These are phyloP conservation scores for Clitopilus hobsonii DNA, from an alignment of 768 basidiomycete species.

Conservation along the genomic window DNA sequence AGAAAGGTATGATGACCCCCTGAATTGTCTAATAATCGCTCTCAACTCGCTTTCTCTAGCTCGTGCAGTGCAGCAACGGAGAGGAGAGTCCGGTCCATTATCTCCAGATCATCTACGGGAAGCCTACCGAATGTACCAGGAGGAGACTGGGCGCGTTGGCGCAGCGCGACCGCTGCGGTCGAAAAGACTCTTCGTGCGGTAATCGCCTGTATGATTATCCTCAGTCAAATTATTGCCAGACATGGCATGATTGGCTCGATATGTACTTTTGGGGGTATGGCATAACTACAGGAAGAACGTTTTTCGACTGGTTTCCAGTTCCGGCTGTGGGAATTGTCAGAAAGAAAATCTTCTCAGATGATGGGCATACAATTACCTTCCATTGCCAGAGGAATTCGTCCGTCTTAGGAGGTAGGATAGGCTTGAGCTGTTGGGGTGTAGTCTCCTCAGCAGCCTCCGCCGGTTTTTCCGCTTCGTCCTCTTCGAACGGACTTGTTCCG, in stretches of 20 bases:
- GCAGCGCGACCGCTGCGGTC: constrained; percentile 65
- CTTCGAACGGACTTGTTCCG: constrained; percentile 35
- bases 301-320: constrained; percentile 83
- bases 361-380: too few species aligned
- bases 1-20: constrained; percentile 56
- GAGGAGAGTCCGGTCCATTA: constrained; percentile 73
- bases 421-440: constrained; percentile 16
- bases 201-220: background rate
- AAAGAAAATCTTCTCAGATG: background rate
- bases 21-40: constrained; percentile 1
- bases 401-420: constrained; percentile 53
- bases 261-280: background rate
- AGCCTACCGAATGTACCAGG: constrained; percentile 80
- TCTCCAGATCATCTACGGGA: constrained; percentile 88
- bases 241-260: background rate
- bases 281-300: constrained; percentile 87
- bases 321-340: constrained; percentile 53
- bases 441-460: constrained; percentile 14
- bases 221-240: too few species aligned
- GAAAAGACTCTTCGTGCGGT: constrained; percentile 73
- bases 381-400: constrained; percentile 86
- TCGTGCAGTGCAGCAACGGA: constrained; percentile 66
- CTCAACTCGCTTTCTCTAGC: constrained; percentile 35
- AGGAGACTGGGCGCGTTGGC: constrained; percentile 77
- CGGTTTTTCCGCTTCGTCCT: constrained; percentile 22